Evolutionary conservation across 225 moss, liverwort and hornwort species (phyloP).

Genomic region (Rhytidiadelphus loreus): DNA sequence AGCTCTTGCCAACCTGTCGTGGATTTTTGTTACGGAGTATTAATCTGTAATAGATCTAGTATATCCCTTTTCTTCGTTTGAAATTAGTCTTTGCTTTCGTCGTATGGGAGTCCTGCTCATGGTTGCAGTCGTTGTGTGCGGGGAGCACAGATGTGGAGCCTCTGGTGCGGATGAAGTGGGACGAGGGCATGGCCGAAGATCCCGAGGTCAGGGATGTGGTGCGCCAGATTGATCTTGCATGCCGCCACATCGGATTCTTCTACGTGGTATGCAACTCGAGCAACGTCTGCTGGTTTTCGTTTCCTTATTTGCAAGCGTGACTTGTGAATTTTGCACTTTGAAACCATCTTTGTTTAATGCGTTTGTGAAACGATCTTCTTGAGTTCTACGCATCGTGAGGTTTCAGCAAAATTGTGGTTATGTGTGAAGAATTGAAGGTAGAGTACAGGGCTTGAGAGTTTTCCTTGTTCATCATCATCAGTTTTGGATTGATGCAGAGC

Average conservation of each 20-base stretch:
- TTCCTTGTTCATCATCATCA: neutral
- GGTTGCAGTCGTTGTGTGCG: neutral
- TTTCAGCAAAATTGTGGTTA: neutral
- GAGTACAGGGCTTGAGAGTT: neutral
- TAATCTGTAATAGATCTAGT: neutral
- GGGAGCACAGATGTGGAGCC: conserved; percentile 54
- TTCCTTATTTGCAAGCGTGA: neutral
- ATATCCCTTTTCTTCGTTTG: neutral
- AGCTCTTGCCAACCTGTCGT: neutral
- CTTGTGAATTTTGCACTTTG: neutral
- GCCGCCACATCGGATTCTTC: conserved; percentile 86
- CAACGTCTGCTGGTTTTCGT: neutral
- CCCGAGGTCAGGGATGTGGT: conserved; percentile 39
- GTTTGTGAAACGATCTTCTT: neutral
- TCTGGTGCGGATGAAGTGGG: conserved; percentile 32
- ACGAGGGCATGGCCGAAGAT: conserved; percentile 13
- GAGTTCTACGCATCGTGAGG: neutral
- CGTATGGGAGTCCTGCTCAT: neutral
- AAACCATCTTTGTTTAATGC: neutral
- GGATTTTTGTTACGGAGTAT: neutral
- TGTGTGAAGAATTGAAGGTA: neutral
- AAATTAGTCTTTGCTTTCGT: neutral
- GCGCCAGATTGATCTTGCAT: conserved; percentile 73
- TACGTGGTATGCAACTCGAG: conserved; percentile 58
- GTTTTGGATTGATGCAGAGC: conserved; percentile 33